Conservation (phyloP, 345 rosid genomes). For the Pistacia atlantica region DNA sequence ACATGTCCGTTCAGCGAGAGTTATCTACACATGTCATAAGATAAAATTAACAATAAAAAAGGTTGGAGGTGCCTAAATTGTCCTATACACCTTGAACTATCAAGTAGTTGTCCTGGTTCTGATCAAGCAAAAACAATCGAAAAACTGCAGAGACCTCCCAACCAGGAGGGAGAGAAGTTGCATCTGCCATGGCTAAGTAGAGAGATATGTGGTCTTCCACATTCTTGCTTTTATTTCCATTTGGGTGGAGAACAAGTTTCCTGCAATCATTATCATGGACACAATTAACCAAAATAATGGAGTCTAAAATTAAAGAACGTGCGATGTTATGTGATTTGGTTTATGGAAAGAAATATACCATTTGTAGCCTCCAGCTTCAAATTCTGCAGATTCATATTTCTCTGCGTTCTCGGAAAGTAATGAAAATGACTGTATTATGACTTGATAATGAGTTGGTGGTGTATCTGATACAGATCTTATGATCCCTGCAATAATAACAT, state of each 20-base stretch:
- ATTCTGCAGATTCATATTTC: slow-evolving; percentile 61
- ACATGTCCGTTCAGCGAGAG: too few relatives aligned
- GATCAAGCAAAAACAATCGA: slow-evolving; percentile 55
- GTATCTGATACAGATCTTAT: slow-evolving; percentile 45
- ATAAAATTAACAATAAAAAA: not conserved
- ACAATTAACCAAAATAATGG: too few relatives aligned
- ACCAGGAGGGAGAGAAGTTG: slow-evolving; percentile 40
- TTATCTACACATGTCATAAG: not conserved
- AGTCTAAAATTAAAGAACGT: too few relatives aligned
- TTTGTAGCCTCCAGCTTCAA: slow-evolving; percentile 74
- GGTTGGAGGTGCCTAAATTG: not conserved
- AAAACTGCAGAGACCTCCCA: slow-evolving; percentile 54
- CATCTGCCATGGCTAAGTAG: slow-evolving; percentile 49
- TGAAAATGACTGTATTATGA: slow-evolving; percentile 55
- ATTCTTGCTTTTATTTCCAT: slow-evolving; percentile 65
- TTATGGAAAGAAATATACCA: slow-evolving; percentile 43
- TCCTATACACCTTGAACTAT: slow-evolving; percentile 34
- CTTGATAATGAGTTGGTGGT: slow-evolving; percentile 52
- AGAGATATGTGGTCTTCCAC: slow-evolving; percentile 52
- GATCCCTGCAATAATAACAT: slow-evolving; percentile 31
- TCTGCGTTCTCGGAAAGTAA: slow-evolving; percentile 40
- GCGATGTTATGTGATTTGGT: too few relatives aligned
- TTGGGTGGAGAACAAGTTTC: slow-evolving; percentile 63
- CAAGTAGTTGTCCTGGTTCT: slow-evolving; percentile 36
- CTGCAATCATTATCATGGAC: slow-evolving; percentile 30